Evolutionary conservation across 2,329 filamentous ascomycete genomes (phyloP).

Genomic region (Penicillium paneum): DNA sequence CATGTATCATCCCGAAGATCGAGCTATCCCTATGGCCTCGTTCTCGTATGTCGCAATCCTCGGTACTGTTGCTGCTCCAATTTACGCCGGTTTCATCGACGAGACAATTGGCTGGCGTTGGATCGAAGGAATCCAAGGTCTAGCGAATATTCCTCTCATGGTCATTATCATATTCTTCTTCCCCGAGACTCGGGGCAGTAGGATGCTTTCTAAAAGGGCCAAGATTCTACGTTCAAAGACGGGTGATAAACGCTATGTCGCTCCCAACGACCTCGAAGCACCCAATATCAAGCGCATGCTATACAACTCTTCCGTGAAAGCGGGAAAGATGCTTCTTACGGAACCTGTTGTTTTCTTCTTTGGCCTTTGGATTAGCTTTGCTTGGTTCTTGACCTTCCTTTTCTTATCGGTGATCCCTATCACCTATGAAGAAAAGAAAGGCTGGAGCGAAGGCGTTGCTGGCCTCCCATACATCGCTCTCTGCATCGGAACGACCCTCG

Average conservation of each 20-base stretch:
- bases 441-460: constrained; percentile 51
- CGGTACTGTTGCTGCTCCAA: constrained; percentile 53
- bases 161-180: constrained; percentile 47
- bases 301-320: constrained; percentile 50
- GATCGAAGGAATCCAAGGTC: constrained; percentile 53
- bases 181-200: constrained; percentile 49
- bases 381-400: constrained; percentile 54
- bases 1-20: constrained; percentile 48
- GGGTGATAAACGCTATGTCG: constrained; percentile 50
- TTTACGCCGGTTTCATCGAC: constrained; percentile 55
- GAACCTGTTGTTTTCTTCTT: constrained; percentile 52
- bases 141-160: constrained; percentile 51
- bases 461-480: constrained; percentile 54
- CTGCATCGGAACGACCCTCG: constrained; percentile 49
- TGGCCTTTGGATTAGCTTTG: constrained; percentile 53
- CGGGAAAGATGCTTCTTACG: constrained; percentile 49
- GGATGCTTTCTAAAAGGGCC: constrained; percentile 31
- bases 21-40: constrained; percentile 48
- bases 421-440: constrained; percentile 52
- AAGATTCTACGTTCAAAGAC: constrained; percentile 25
- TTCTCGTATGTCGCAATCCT: constrained; percentile 52
- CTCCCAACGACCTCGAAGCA: constrained; percentile 52
- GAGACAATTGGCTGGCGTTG: constrained; percentile 53
- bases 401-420: constrained; percentile 53
- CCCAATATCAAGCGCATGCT: constrained; percentile 44